Base-by-base conservation (phyloP, 768 basidiomycete species). In the Mycena kentingensis region DNA sequence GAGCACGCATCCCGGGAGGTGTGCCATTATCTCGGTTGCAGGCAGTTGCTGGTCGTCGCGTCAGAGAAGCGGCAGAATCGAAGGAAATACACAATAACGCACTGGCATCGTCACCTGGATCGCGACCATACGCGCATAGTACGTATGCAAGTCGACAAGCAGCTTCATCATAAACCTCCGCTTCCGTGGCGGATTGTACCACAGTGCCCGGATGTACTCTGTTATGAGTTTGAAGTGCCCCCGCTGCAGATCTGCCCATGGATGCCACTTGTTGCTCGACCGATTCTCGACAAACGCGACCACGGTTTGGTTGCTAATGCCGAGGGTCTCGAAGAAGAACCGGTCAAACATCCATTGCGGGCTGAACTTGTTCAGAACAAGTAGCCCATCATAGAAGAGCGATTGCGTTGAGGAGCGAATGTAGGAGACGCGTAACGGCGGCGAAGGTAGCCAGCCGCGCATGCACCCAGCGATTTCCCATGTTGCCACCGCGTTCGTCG, bases 171-270 rank as follows among this genome's bases (percentile, higher is more conserved):
- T 75, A 61, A 80, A 75, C 42, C 90, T 73, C 36, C 89, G 76
- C 46, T 83, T 77, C 39, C 90, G 75, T 2, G 87, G 75, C 7
- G 83, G 84, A 60, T 90, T 92, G 46, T 72, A 77, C 82, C 86
- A 91, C 32, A 77, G 71, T 1, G 80, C 81, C 64, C 78, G 78
- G 47, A 85, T 70, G 51, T 85, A 79, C 10, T 77, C 77, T 1
- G 79, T 74, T 19, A 87, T 69, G 34, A 84, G 71, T 88, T 74
- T 76, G 59, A 72, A 71, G 38, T 81, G 53, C 19, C 64, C 64
- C 21, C 70, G 71, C 53, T 80, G 78, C 16, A 79, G 47, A 26
- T 66, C 70, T 32, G 63, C 54, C 36, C 85, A 61, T 0, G 80
- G 76, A 0, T 70, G 64, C 7, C 67, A 64, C 29, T 58, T 54